Evolutionary conservation across 805 yeast species (phyloP).

Genomic region (Suhomyces vadensis): DNA sequence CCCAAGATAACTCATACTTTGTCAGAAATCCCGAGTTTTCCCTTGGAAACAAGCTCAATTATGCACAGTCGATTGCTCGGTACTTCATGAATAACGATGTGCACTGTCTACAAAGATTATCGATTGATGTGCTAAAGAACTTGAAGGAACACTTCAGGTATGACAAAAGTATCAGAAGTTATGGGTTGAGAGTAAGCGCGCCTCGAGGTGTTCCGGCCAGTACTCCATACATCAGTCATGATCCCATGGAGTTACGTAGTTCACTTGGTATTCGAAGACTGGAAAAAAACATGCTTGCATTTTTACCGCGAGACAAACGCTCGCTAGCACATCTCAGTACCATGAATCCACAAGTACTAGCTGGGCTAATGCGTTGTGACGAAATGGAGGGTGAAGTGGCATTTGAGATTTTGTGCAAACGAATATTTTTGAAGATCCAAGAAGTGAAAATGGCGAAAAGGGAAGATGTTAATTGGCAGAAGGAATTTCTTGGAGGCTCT

Average conservation of each 20-base stretch:
- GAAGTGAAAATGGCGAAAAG: conserved; percentile 8
- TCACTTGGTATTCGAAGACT: conserved; percentile 5
- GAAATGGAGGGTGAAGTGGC: conserved; percentile 16
- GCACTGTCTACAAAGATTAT: conserved; percentile 13
- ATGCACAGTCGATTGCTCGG: conserved; percentile 15
- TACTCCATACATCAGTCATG: conserved; percentile 6
- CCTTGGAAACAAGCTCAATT: conserved; percentile 9
- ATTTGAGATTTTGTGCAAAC: conserved; percentile 16
- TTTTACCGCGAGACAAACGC: conserved; percentile 10
- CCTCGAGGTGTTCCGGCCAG: conserved; percentile 3
- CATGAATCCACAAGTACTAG: conserved; percentile 5
- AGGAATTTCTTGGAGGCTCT: conserved; percentile 2
- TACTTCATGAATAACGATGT: conserved; percentile 13
- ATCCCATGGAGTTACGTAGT: conserved; percentile 14
- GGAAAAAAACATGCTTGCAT: conserved; percentile 11
- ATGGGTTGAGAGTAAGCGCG: not conserved
- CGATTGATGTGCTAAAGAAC: conserved; percentile 11
- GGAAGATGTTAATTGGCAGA: conserved; percentile 3
- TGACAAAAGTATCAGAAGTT: conserved; percentile 4
- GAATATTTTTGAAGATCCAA: conserved; percentile 15
- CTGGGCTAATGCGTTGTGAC: conserved; percentile 14
- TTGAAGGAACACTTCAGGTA: conserved; percentile 10
- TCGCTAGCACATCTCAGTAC: conserved; percentile 7
- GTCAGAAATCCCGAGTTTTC: conserved; percentile 9
- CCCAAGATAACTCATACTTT: conserved; percentile 13